Percentiles rank a stretch among this genome's conserved stretches.
phyloP scores from a whole-genome alignment of 257 asterid genomes.

The Lycium ferocissimum region DNA sequence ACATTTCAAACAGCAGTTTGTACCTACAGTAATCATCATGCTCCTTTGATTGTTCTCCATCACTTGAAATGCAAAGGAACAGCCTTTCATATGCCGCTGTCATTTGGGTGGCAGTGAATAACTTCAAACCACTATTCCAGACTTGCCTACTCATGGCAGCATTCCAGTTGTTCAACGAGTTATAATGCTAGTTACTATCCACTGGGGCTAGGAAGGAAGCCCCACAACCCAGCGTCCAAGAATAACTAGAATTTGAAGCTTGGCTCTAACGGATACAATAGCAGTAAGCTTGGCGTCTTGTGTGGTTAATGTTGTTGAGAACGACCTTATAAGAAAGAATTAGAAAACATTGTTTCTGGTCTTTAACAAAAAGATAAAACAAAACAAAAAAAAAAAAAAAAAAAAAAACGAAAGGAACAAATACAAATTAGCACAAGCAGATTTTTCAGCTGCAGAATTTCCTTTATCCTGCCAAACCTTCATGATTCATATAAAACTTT shows the following conservation, averaged over 20 bases:
- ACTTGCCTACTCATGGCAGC: too few relatives aligned
- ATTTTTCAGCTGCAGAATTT: slow-evolving; percentile 49
- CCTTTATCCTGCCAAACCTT: slow-evolving; percentile 57
- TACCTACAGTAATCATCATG: slow-evolving; percentile 25
- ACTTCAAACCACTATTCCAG: slow-evolving; percentile 47
- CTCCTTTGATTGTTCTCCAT: slow-evolving; percentile 13
- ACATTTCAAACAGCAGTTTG: neutral
- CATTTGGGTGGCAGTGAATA: slow-evolving; percentile 72
- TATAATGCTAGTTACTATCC: neutral
- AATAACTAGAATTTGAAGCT: neutral
- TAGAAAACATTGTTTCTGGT: neutral
- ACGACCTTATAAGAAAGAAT: neutral
- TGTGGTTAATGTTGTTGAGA: neutral
- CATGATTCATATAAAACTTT: slow-evolving; percentile 27
- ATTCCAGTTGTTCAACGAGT: too few relatives aligned
- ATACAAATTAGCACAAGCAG: neutral
- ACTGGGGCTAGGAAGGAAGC: neutral
- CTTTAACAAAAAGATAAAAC: neutral
- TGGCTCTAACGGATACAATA: too few relatives aligned
- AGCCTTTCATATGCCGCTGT: slow-evolving; percentile 73
- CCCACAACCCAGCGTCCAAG: neutral
- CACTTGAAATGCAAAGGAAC: slow-evolving; percentile 57
- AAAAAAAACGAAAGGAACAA: neutral
- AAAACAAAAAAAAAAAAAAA: neutral
- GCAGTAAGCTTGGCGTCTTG: neutral